Base-by-base conservation (phyloP, 768 basidiomycete genomes). In the Tylopilus plumbeoviolaceoides region DNA sequence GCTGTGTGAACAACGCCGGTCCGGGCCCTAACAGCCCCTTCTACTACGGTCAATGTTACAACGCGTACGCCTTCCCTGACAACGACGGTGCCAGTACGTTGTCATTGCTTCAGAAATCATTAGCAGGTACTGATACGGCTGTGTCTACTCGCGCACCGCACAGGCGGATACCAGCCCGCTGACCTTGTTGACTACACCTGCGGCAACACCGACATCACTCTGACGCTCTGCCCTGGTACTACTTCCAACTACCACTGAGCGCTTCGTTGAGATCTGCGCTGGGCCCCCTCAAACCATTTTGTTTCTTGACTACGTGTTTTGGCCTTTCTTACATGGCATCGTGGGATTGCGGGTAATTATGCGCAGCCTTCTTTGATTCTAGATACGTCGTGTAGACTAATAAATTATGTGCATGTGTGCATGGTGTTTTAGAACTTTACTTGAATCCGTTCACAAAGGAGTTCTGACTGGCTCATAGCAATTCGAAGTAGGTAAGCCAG, bases 1-100 rank as follows among this genome's bases (percentile, higher is more conserved):
- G 66, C 18, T 70, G 68, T 44, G 20, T 10, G 21, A 56, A 58
- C 48, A 62, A 66, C 11, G 68, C 54, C 0, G 68, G 68, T 11
- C 66, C 66, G 11, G 66, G 66, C 23, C 66, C 66, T 5, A 44
- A 70, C 57, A 70, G 66, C 18, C 1, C 54, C 21, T 68, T 68
- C 64, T 70, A 66, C 50, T 59, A 70, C 20, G 3, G 23, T 25
- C 56, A 54, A 6, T 70, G 66, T 51, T 54, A 46, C 54, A 68
- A 70, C 18, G 66, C 68, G 25, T 70, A 70, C 8, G 64, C 66
- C 25, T 68, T 68, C 62, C 66, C 66, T 20, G 66, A 68, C 51
- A 68, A 68, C 36, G 68, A 70, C 17, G 68, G 68, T 18, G 35
- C 68, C 4, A 1, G 66, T 70, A 46, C 47, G 63, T 56, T 21